Evolutionary conservation across 345 rosid genomes (phyloP), one percentile per base, ranked within the genome.

Genomic region (Geranium brycei): DNA sequence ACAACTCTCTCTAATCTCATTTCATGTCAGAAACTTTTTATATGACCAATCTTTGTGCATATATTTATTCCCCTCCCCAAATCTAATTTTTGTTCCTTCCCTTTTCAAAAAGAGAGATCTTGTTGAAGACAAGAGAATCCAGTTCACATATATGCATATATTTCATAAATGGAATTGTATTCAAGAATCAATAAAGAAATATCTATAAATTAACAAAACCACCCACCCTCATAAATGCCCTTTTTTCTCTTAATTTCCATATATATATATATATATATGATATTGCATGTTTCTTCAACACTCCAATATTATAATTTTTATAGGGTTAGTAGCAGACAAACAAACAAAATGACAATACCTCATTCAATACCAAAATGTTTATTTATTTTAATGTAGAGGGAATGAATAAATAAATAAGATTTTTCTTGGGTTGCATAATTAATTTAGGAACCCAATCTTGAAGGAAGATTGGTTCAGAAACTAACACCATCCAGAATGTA

Each of bases 31-130:
- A 69, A 62, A 56, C 76, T 74, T 78, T 23, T 77, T 73, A 19
- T 73, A 66, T 57, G 67, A 69, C 73, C 59, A 75, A 65, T 72
- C 64, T 75, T 64, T 30, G 64, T 66, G 86, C 82, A 85, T 78
- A 79, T 83, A 81, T 79, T 85, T 83, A 81, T 79, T 85, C 85
- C 79, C 80, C 67, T 23, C 69, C 31, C 73, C 65, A 47, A 47
- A 47, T 47, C 53, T 11, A 65, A 66, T 73, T 68, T 65, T 64
- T 79, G 86, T 83, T 66, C 75, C 66, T 72, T 35, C 10, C 41
- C 10, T 35, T 35, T 35, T 35, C 41, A 35, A 75, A 87, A 87
- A 78, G 74, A 60, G 28, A 57, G 28, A 47, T 47, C 63, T 68
- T 77, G 13, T 47, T 47, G 3, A 47, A 47, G 11, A 47, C 15